These are phyloP conservation scores for Arachis stenosperma DNA, from an alignment of 306 rosid species.

Conservation along the genomic window DNA sequence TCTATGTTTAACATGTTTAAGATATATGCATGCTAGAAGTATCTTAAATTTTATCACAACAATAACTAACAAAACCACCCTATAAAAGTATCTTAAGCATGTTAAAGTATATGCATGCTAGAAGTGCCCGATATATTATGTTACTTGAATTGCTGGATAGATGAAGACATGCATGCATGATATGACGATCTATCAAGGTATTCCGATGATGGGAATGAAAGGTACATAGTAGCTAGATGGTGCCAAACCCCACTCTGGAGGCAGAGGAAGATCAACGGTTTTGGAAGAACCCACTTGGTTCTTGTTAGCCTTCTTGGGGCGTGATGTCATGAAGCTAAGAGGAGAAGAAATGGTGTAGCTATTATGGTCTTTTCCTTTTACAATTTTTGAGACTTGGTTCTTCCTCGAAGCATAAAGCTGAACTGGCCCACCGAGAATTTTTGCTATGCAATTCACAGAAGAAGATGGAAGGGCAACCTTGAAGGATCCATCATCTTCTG, in stretches of 20 bases:
- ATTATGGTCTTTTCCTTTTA: conserved; percentile 42
- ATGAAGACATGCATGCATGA: neutral
- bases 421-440: conserved; percentile 69
- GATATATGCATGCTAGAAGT: too few relatives aligned
- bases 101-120: too few relatives aligned
- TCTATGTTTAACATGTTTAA: too few relatives aligned
- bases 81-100: too few relatives aligned
- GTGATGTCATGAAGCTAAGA: conserved; percentile 63
- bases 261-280: conserved; percentile 77
- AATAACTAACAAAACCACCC: too few relatives aligned
- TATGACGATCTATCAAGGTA: conserved; percentile 54
- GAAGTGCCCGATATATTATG: too few relatives aligned
- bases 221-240: conserved; percentile 82
- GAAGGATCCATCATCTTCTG: conserved; percentile 71
- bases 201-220: conserved; percentile 83
- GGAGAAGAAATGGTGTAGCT: conserved; percentile 63
- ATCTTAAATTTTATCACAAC: too few relatives aligned
- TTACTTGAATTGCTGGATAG: too few relatives aligned
- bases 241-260: conserved; percentile 92
- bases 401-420: conserved; percentile 63
- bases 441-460: conserved; percentile 54
- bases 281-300: conserved; percentile 64
- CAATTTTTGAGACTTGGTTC: conserved; percentile 47
- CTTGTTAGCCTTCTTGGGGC: conserved; percentile 47
- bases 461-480: conserved; percentile 53